Percentiles rank a stretch among this genome's conserved stretches.
Evolutionary conservation across 2,329 filamentous ascomycete species (phyloP).

Genomic region (Conoideocrella luteorostrata): DNA sequence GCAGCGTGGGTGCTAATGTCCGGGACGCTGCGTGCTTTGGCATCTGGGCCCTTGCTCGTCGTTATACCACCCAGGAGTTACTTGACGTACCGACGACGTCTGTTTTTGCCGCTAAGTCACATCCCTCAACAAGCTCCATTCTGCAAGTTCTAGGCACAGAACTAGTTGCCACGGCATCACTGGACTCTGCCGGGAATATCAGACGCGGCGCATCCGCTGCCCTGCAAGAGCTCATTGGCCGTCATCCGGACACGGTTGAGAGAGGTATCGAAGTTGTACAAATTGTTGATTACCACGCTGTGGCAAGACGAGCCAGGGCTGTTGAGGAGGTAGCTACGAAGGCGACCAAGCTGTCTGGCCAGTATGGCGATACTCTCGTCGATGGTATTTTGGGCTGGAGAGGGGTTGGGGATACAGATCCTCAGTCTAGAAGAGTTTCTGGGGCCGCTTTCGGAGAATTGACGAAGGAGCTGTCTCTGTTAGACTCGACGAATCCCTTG

Average conservation of each 20-base stretch:
- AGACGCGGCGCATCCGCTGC: conserved; percentile 87
- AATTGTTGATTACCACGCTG: conserved; percentile 84
- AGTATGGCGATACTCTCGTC: conserved; percentile 64
- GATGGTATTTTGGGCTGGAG: conserved; percentile 75
- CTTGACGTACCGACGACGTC: conserved; percentile 50
- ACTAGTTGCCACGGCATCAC: conserved; percentile 71
- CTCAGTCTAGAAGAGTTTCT: conserved; percentile 64
- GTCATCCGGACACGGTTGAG: conserved; percentile 78
- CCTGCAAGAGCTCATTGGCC: conserved; percentile 85
- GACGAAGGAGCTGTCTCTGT: conserved; percentile 32
- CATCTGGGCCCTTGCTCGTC: conserved; percentile 83
- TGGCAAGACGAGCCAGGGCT: conserved; percentile 79
- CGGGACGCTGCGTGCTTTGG: conserved; percentile 95
- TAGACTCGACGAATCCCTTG: conserved; percentile 12
- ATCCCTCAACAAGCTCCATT: conserved; percentile 39
- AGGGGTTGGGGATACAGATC: conserved; percentile 76
- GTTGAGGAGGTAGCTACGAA: conserved; percentile 68
- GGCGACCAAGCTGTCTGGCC: conserved; percentile 60
- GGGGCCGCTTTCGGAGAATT: conserved; percentile 63
- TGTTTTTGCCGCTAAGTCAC: conserved; percentile 33
- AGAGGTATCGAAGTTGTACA: conserved; percentile 85
- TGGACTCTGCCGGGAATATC: conserved; percentile 91
- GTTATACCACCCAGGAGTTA: conserved; percentile 77
- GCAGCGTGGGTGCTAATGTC: conserved; percentile 80
- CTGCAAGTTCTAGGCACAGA: conserved; percentile 76